Evolutionary conservation across 192 early-diverging fungal genomes (phyloP).

Genomic region (Piromyces finnis): DNA sequence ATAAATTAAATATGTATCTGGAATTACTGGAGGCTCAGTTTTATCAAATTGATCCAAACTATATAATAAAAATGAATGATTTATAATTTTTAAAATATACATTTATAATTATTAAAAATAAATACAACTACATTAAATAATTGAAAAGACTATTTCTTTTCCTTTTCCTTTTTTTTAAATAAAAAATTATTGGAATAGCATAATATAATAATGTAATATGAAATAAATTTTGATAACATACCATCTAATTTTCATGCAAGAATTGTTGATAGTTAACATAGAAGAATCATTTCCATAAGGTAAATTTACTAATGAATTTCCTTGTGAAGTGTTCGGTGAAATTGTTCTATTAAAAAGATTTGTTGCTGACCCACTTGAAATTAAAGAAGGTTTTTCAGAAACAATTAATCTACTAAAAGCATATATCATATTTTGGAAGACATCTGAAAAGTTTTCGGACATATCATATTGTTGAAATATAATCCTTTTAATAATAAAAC

Average conservation of each 20-base stretch:
- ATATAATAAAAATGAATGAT: background rate
- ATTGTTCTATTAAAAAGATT: slow-evolving; percentile 12
- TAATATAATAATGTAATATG: too few relatives aligned
- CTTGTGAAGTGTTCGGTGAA: slow-evolving; percentile 1
- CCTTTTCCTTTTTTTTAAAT: too few relatives aligned
- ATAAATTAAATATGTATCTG: slow-evolving; percentile 74
- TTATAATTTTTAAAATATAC: too few relatives aligned
- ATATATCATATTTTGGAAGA: slow-evolving; percentile 64
- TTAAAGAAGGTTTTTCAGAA: slow-evolving; percentile 41
- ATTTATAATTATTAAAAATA: too few relatives aligned
- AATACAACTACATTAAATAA: too few relatives aligned
- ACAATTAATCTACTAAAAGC: slow-evolving; percentile 49
- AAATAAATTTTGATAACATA: slow-evolving; percentile 5
- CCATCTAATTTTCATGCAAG: slow-evolving; percentile 55
- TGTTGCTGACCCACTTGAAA: slow-evolving; percentile 17
- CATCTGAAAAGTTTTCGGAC: slow-evolving; percentile 49
- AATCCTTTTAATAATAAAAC: background rate
- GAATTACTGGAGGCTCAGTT: slow-evolving; percentile 66
- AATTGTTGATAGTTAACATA: slow-evolving; percentile 20
- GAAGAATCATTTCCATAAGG: slow-evolving; percentile 1
- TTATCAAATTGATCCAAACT: slow-evolving; percentile 88
- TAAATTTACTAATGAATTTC: slow-evolving; percentile 2
- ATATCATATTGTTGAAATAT: slow-evolving; percentile 64
- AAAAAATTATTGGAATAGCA: too few relatives aligned
- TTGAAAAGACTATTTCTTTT: too few relatives aligned